phyloP scores from a whole-genome alignment of 768 basidiomycete species.

The Suillus tomentosus region DNA sequence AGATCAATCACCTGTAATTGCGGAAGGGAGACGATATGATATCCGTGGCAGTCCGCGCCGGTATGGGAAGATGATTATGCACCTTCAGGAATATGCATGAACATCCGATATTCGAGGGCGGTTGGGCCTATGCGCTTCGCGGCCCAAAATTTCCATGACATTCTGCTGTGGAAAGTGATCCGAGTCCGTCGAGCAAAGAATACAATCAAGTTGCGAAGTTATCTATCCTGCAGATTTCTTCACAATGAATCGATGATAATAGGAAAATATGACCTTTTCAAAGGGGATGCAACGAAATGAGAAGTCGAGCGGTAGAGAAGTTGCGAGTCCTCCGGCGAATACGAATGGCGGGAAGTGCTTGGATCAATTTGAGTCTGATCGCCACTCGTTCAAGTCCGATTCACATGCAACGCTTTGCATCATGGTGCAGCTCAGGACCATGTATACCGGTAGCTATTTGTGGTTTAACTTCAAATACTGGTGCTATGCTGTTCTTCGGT shows the following conservation, averaged over 20 bases:
- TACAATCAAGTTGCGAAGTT: background rate
- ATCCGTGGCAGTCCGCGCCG: background rate
- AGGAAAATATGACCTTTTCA: background rate
- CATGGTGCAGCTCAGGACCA: too few relatives aligned
- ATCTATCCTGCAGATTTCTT: background rate
- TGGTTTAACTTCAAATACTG: too few relatives aligned
- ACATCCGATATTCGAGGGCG: background rate
- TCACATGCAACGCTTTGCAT: too few relatives aligned
- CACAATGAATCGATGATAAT: background rate
- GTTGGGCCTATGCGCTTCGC: too few relatives aligned
- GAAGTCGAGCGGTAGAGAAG: background rate
- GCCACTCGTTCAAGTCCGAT: too few relatives aligned
- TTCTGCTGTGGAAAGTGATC: background rate
- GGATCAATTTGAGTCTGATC: too few relatives aligned
- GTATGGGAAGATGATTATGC: background rate
- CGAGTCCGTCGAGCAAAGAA: background rate
- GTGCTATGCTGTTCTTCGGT: slow-evolving; percentile 41
- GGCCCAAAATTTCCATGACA: background rate
- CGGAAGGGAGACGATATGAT: background rate
- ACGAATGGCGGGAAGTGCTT: too few relatives aligned
- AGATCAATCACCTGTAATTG: background rate
- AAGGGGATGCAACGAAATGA: background rate
- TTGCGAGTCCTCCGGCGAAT: background rate
- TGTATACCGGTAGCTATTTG: too few relatives aligned
- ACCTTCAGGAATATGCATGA: background rate